phyloP scores from a whole-genome alignment of 2,329 filamentous ascomycete genomes.

The Monosporascus sp. region DNA sequence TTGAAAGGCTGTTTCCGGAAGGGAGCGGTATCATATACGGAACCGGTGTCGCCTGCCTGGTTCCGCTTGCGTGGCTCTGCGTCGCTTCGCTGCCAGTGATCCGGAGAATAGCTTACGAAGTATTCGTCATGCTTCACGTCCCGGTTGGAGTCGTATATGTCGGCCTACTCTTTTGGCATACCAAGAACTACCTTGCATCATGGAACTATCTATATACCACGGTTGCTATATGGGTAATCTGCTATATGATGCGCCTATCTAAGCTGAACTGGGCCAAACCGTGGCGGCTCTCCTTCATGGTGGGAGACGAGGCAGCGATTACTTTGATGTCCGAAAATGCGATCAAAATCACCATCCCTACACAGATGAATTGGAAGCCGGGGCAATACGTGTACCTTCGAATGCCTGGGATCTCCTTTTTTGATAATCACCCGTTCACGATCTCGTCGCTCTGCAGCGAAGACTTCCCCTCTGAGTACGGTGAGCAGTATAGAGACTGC shows the following conservation, averaged over 20 bases:
- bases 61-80: slow-evolving; percentile 77
- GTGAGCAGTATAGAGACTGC: slow-evolving; percentile 81
- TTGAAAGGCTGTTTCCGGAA: slow-evolving; percentile 62
- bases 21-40: slow-evolving; percentile 72
- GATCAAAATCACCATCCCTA: slow-evolving; percentile 93
- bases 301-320: slow-evolving; percentile 87
- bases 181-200: slow-evolving; percentile 83
- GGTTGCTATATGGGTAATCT: slow-evolving; percentile 69
- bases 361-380: slow-evolving; percentile 85
- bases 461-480: slow-evolving; percentile 88
- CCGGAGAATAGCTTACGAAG: slow-evolving; percentile 73
- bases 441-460: slow-evolving; percentile 89
- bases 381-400: slow-evolving; percentile 93
- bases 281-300: slow-evolving; percentile 71
- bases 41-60: slow-evolving; percentile 75
- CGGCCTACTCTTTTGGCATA: slow-evolving; percentile 90
- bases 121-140: slow-evolving; percentile 77
- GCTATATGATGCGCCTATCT: slow-evolving; percentile 69
- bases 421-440: slow-evolving; percentile 95
- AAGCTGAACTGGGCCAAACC: slow-evolving; percentile 89
- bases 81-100: slow-evolving; percentile 77
- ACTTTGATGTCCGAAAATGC: slow-evolving; percentile 87
- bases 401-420: slow-evolving; percentile 84
- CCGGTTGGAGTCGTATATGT: slow-evolving; percentile 78
- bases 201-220: slow-evolving; percentile 87